Conservation (phyloP, 2,329 filamentous ascomycete genomes). For the Colletotrichum australisinense region DNA sequence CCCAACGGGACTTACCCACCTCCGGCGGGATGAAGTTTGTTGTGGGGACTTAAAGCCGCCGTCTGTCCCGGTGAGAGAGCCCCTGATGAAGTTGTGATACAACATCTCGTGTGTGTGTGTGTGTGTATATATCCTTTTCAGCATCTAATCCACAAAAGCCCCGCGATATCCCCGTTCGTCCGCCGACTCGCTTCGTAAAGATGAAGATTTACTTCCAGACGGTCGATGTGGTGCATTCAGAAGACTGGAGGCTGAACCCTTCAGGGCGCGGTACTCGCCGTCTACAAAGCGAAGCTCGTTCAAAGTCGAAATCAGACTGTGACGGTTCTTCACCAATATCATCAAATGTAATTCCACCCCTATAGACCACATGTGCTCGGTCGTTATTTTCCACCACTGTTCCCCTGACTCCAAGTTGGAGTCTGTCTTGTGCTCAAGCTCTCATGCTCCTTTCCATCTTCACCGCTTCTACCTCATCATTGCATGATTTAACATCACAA, state of each 20-base stretch:
- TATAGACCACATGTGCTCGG: background rate
- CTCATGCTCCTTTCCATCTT: background rate
- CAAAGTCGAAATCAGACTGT: background rate
- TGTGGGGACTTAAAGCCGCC: background rate
- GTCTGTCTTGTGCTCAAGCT: background rate
- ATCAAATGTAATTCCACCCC: background rate
- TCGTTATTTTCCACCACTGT: background rate
- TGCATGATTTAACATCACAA: background rate
- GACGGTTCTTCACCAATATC: background rate
- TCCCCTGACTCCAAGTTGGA: background rate
- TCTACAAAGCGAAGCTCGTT: background rate
- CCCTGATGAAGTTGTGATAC: no score
- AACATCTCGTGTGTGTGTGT: no score
- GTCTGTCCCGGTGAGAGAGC: no score
- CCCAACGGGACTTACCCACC: background rate
- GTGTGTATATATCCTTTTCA: no score
- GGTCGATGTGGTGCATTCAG: background rate
- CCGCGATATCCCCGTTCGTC: background rate
- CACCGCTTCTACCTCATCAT: background rate
- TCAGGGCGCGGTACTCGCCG: background rate
- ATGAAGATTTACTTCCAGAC: background rate
- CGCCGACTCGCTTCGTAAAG: background rate
- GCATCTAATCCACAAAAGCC: background rate
- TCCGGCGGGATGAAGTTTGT: background rate
- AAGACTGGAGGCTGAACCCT: background rate